phyloP scores from a whole-genome alignment of 1,139 yeast genomes.

The Candida sojae region DNA sequence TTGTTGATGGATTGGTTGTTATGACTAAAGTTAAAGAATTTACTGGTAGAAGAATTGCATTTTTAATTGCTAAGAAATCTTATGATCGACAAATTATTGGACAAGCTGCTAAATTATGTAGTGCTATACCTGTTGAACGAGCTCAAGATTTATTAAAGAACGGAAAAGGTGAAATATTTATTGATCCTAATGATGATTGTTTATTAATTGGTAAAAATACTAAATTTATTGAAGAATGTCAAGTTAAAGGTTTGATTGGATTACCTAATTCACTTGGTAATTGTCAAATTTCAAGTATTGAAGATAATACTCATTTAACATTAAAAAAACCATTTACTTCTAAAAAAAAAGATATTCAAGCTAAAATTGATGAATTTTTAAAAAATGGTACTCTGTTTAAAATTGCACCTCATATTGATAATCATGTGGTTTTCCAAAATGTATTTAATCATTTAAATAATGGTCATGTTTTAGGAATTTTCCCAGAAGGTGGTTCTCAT shows the following conservation, averaged over 20 bases:
- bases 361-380: slow-evolving; percentile 38
- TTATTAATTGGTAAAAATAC: slow-evolving; percentile 47
- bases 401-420: slow-evolving; percentile 66
- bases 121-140: slow-evolving; percentile 73
- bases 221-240: slow-evolving; percentile 45
- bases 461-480: slow-evolving; percentile 64
- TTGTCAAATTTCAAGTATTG: slow-evolving; percentile 52
- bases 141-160: slow-evolving; percentile 63
- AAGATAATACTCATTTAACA: slow-evolving; percentile 53
- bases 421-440: slow-evolving; percentile 56
- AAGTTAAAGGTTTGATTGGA: slow-evolving; percentile 60
- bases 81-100: slow-evolving; percentile 56
- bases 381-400: slow-evolving; percentile 52
- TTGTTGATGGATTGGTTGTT: slow-evolving; percentile 44
- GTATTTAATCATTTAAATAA: slow-evolving; percentile 63
- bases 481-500: slow-evolving; percentile 61
- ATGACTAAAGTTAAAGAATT: slow-evolving; percentile 38
- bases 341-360: slow-evolving; percentile 21
- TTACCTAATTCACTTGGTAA: slow-evolving; percentile 61
- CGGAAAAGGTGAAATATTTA: slow-evolving; percentile 48
- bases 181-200: slow-evolving; percentile 30
- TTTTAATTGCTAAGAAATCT: slow-evolving; percentile 67
- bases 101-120: slow-evolving; percentile 53
- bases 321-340: slow-evolving; percentile 51
- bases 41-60: slow-evolving; percentile 46